A percentile compares a stretch with the other conserved stretches of the same genome.
These are phyloP conservation scores for Myxozyma geophila DNA, from an alignment of 805 yeast species.

Conservation along the genomic window DNA sequence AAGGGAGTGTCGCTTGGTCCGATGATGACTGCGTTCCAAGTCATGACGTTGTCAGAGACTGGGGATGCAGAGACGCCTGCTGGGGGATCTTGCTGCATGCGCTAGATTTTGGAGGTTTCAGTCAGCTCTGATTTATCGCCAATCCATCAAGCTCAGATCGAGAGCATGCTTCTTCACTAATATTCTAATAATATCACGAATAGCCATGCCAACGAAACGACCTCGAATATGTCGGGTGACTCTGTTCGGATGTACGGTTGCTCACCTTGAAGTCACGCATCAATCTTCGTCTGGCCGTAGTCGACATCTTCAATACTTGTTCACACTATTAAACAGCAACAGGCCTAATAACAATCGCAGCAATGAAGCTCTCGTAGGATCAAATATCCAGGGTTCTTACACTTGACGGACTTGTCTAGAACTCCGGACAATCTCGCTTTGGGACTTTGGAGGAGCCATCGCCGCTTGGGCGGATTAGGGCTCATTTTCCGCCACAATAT, in stretches of 20 bases:
- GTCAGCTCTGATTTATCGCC: background rate
- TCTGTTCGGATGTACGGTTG: background rate
- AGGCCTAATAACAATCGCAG: too few relatives aligned
- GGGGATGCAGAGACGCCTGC: conserved; percentile 98
- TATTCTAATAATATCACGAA: background rate
- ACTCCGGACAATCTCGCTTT: too few relatives aligned
- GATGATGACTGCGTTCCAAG: conserved; percentile 95
- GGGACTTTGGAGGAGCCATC: too few relatives aligned
- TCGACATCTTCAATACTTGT: conserved; percentile 66
- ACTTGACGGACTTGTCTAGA: too few relatives aligned
- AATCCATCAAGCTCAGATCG: background rate
- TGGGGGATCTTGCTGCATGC: conserved; percentile 98
- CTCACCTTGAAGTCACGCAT: conserved; percentile 95
- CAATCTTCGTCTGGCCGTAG: conserved; percentile 97
- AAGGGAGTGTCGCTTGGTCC: conserved; percentile 98
- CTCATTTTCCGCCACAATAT: too few relatives aligned
- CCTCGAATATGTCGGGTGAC: background rate
- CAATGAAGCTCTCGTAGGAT: background rate
- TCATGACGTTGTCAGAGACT: conserved; percentile 94
- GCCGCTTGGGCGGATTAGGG: too few relatives aligned
- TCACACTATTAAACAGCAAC: background rate
- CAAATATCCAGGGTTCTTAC: too few relatives aligned
- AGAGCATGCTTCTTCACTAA: too few relatives aligned
- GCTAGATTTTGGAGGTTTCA: conserved; percentile 47
- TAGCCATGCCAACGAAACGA: background rate